These are phyloP conservation scores for Rutstroemia sp. DNA, from an alignment of 2,329 filamentous ascomycete genomes.

Conservation along the genomic window DNA sequence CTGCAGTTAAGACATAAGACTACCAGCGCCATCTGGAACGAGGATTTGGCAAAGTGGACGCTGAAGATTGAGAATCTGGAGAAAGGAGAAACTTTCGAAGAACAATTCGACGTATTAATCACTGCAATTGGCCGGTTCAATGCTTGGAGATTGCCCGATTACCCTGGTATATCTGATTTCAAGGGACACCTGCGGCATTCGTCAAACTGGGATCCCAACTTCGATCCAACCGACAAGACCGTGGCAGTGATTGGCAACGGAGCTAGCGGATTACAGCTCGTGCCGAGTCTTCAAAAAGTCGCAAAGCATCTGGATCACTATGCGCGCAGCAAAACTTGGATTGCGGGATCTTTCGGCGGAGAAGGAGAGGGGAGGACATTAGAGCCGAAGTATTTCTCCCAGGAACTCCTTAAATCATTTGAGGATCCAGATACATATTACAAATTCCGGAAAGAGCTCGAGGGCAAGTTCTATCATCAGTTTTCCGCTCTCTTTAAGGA, in stretches of 20 bases:
- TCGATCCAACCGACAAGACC: slow-evolving; percentile 38
- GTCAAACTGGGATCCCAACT: slow-evolving; percentile 50
- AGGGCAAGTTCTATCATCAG: slow-evolving; percentile 54
- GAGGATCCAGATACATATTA: slow-evolving; percentile 51
- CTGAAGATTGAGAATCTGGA: slow-evolving; percentile 31
- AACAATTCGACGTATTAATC: slow-evolving; percentile 52
- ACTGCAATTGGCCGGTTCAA: slow-evolving; percentile 61
- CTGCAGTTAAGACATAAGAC: slow-evolving; percentile 50
- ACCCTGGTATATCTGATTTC: slow-evolving; percentile 43
- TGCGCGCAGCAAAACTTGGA: slow-evolving; percentile 53
- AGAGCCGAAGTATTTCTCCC: slow-evolving; percentile 45
- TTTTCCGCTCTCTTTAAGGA: slow-evolving; percentile 46
- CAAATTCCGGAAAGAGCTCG: slow-evolving; percentile 47
- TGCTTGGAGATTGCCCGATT: slow-evolving; percentile 54
- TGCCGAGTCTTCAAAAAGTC: slow-evolving; percentile 34
- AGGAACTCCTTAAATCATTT: slow-evolving; percentile 49
- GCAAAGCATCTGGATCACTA: slow-evolving; percentile 15
- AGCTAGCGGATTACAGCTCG: slow-evolving; percentile 44
- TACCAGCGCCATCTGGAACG: slow-evolving; percentile 48
- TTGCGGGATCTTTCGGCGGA: slow-evolving; percentile 38
- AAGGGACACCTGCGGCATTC: slow-evolving; percentile 49
- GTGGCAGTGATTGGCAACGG: slow-evolving; percentile 44
- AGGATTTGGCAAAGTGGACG: slow-evolving; percentile 44
- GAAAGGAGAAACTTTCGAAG: slow-evolving; percentile 32
- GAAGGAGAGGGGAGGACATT: slow-evolving; percentile 20